phyloP scores from a whole-genome alignment of 2,329 filamentous ascomycete species.

The Cladosporium sp. region DNA sequence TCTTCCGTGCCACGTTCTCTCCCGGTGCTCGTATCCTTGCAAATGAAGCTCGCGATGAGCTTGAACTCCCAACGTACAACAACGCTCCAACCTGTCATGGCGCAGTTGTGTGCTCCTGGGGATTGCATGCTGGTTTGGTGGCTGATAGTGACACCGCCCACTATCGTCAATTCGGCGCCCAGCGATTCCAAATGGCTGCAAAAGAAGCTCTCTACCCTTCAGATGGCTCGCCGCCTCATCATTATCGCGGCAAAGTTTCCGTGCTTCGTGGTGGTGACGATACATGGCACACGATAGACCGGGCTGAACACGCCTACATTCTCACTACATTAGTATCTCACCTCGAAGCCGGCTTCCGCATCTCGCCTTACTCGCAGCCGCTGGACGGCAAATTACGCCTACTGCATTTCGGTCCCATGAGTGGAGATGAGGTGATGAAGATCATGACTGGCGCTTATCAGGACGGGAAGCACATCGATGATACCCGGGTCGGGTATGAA shows the following conservation, averaged over 20 bases:
- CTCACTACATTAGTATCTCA: conserved; percentile 73
- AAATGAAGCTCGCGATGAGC: conserved; percentile 43
- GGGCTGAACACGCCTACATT: conserved; percentile 66
- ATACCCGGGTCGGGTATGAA: conserved; percentile 64
- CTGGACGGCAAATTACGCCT: conserved; percentile 68
- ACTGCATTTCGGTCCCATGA: conserved; percentile 68
- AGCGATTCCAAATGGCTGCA: conserved; percentile 82
- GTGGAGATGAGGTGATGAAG: conserved; percentile 65
- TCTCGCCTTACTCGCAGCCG: conserved; percentile 68
- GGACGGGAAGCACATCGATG: conserved; percentile 51
- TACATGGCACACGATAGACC: conserved; percentile 34
- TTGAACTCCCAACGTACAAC: conserved; percentile 29
- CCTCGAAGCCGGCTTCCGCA: conserved; percentile 74
- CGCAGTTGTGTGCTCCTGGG: conserved; percentile 84
- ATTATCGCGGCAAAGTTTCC: conserved; percentile 53
- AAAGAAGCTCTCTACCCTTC: conserved; percentile 64
- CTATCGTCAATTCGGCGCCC: conserved; percentile 71
- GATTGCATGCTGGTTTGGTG: conserved; percentile 81
- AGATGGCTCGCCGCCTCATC: conserved; percentile 50
- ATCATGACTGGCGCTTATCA: conserved; percentile 66
- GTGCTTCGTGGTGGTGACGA: conserved; percentile 30
- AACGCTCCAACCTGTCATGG: conserved; percentile 51
- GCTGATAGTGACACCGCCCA: conserved; percentile 83
- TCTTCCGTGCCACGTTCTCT: conserved; percentile 44
- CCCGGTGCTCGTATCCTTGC: conserved; percentile 39